Evolutionary conservation across 768 basidiomycete genomes (phyloP).

Genomic region (Pleurotus djamor): DNA sequence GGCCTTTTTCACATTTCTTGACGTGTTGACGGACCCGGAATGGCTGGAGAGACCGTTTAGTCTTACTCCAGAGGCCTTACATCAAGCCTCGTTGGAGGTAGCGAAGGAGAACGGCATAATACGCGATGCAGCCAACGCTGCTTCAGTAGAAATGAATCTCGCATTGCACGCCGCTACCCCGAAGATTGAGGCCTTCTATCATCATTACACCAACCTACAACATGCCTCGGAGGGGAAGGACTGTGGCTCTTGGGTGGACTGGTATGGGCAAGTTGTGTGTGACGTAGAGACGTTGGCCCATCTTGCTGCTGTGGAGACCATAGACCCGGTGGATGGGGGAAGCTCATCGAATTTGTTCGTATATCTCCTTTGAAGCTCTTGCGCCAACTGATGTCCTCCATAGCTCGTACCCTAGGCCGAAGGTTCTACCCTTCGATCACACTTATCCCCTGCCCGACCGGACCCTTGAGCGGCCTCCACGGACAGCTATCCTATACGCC

Average conservation of each 20-base stretch:
- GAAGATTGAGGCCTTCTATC: constrained; percentile 81
- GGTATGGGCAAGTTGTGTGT: constrained; percentile 77
- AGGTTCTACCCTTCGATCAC: constrained; percentile 77
- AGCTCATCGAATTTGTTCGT: constrained; percentile 23
- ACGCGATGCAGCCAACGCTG: constrained; percentile 44
- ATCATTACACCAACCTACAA: constrained; percentile 53
- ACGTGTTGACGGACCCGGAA: constrained; percentile 57
- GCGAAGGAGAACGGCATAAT: constrained; percentile 47
- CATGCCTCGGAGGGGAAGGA: constrained; percentile 23
- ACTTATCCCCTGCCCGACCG: constrained; percentile 49
- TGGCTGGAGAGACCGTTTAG: constrained; percentile 28
- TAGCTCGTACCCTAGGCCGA: constrained; percentile 37
- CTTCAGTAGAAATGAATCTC: constrained; percentile 68
- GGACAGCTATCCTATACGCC: constrained; percentile 79
- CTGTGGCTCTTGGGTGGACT: constrained; percentile 81
- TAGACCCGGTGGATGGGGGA: constrained; percentile 31
- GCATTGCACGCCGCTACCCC: constrained; percentile 79
- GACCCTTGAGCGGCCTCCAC: constrained; percentile 44
- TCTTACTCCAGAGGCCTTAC: constrained; percentile 46
- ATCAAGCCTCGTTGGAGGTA: constrained; percentile 52
- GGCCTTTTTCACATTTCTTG: constrained; percentile 75
- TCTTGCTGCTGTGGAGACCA: constrained; percentile 49
- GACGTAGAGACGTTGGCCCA: constrained; percentile 56
- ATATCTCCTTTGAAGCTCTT: not conserved
- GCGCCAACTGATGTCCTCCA: not conserved